Percentiles rank a stretch among this genome's conserved stretches.
Evolutionary conservation across 805 yeast genomes (phyloP).

Genomic region (Kazachstania africana): DNA sequence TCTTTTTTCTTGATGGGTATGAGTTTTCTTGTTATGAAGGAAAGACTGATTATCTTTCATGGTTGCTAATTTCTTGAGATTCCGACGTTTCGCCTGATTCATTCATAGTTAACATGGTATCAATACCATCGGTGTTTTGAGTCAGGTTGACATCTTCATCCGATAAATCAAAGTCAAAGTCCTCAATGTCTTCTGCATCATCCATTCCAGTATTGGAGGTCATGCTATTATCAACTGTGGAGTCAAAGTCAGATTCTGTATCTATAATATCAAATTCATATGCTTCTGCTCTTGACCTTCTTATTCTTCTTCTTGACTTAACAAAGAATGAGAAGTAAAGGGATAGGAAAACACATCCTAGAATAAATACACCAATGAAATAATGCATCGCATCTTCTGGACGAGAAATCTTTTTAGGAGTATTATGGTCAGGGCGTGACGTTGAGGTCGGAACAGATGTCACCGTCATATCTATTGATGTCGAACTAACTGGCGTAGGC

Average conservation of each 20-base stretch:
- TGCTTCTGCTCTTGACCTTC: slow-evolving; percentile 55
- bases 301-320: slow-evolving; percentile 31
- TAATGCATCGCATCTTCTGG: slow-evolving; percentile 46
- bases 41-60: too few relatives aligned
- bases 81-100: too few relatives aligned
- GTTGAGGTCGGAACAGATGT: slow-evolving; percentile 1
- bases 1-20: too few relatives aligned
- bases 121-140: too few relatives aligned
- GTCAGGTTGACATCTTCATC: slow-evolving; percentile 16
- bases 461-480: not conserved
- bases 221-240: slow-evolving; percentile 15
- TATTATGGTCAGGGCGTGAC: slow-evolving; percentile 11
- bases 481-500: slow-evolving; percentile 3
- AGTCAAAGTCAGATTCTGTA: slow-evolving; percentile 38
- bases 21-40: too few relatives aligned
- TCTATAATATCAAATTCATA: slow-evolving; percentile 71
- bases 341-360: slow-evolving; percentile 42
- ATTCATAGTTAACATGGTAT: too few relatives aligned
- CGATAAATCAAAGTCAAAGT: slow-evolving; percentile 25
- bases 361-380: slow-evolving; percentile 43
- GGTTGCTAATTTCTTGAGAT: too few relatives aligned
- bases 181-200: slow-evolving; percentile 16
- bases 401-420: slow-evolving; percentile 26
- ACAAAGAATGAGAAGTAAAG: slow-evolving; percentile 35
- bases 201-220: slow-evolving; percentile 6